Evolutionary conservation across 768 basidiomycete genomes (phyloP).

Genomic region (Leccinellum albellum): DNA sequence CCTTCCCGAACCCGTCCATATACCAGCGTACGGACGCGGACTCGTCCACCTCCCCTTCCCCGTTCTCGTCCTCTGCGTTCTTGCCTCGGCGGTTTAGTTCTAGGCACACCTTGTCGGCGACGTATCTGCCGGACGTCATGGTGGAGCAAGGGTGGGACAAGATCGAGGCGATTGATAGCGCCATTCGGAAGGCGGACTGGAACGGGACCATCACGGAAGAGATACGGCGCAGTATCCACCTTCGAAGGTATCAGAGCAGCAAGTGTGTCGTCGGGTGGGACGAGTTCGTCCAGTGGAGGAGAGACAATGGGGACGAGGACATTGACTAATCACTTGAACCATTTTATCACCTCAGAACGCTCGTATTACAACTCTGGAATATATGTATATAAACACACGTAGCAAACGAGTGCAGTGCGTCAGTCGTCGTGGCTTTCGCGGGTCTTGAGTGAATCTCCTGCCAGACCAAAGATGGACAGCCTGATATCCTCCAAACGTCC

Average conservation of each 20-base stretch:
- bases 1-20: slow-evolving; percentile 76
- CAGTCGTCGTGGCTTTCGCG: not conserved
- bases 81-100: slow-evolving; percentile 51
- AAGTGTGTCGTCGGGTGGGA: slow-evolving; percentile 66
- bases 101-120: slow-evolving; percentile 71
- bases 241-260: slow-evolving; percentile 81
- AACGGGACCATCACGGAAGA: slow-evolving; percentile 78
- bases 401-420: not conserved
- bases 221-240: slow-evolving; percentile 65
- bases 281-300: slow-evolving; percentile 76
- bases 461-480: slow-evolving; percentile 31
- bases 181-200: slow-evolving; percentile 94
- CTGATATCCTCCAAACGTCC: slow-evolving; percentile 45
- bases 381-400: not conserved
- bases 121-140: slow-evolving; percentile 91
- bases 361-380: not conserved
- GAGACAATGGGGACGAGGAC: slow-evolving; percentile 38
- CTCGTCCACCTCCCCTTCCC: slow-evolving; percentile 58
- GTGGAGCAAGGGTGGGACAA: slow-evolving; percentile 93
- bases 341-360: not conserved
- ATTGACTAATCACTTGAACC: slow-evolving; percentile 21
- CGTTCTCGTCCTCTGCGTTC: slow-evolving; percentile 61
- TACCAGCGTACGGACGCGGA: slow-evolving; percentile 37
- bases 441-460: not conserved
- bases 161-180: slow-evolving; percentile 84